Evolutionary conservation across 1,284 basidiomycete genomes (phyloP), one percentile per base, ranked within the genome.

Genomic region (Ceratobasidium sp.): DNA sequence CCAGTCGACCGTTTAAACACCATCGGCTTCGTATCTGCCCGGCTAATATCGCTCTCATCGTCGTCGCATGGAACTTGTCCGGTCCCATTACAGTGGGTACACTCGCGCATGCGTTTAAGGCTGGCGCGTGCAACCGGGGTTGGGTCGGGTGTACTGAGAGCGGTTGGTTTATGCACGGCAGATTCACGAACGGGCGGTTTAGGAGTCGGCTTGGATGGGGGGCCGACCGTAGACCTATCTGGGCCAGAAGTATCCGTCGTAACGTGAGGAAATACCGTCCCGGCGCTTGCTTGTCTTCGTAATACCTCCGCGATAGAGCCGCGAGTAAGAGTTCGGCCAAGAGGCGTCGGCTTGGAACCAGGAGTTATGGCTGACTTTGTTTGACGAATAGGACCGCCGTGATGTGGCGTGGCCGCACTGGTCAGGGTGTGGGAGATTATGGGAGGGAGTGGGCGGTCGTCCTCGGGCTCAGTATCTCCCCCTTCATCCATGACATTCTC

Each of bases 381-480:
- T 40, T 40, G 33, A 15, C 38, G 28, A 20, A 26, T 38, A 12
- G 38, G 59, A 17, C 28, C 59, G 10, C 20, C 59, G 17, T 28
- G 3, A 40, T 38, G 59, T 6, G 59, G 2, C 7, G 28, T 38
- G 2, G 59, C 28, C 10, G 38, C 26, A 7, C 26, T 23, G 9
- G 56, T 59, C 3, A 15, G 4, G 23, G 40, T n/a, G 3, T 20
- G 33, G n/a, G 33, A 20, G 15, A 10, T 3, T 3, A 38, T 44
- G 33, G 61, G 61, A 4, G 12, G 64, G 12, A 7, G 9, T 13
- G 40, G 20, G 42, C 2, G 2, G 10, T 66, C 64, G 44, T 66
- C 64, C 64, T 66, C 64, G 64, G 64, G 64, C 23, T 66, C 64
- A 44, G 64, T 66, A n/a, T 66, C 64, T 40, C 64, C 64, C 3